phyloP scores from a whole-genome alignment of 202 grass and related monocot species.

The Cymbopogon flexuosus region DNA sequence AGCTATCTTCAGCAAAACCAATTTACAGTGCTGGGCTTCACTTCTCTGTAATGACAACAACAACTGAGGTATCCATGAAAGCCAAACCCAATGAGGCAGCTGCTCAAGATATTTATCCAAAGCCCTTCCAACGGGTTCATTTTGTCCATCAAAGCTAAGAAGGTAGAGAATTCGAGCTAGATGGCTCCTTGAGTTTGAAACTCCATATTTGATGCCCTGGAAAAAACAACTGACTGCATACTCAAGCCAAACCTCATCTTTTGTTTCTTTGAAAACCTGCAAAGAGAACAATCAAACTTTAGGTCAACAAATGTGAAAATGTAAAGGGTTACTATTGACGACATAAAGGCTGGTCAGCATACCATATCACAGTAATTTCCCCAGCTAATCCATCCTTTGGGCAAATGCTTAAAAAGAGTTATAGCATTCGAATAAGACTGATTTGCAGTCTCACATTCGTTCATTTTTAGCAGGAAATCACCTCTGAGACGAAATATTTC shows the following conservation, averaged over 20 bases:
- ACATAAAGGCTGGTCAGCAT: constrained; percentile 26
- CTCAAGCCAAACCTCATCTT: constrained; percentile 87
- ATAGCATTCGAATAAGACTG: constrained; percentile 78
- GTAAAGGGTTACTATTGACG: not conserved
- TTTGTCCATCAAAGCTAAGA: constrained; percentile 96
- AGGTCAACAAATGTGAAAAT: constrained; percentile 1
- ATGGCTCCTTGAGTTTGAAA: constrained; percentile 94
- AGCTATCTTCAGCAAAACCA: constrained; percentile 95
- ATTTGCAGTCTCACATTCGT: constrained; percentile 72
- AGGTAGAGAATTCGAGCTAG: constrained; percentile 92
- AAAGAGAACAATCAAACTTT: constrained; percentile 18
- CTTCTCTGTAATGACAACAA: constrained; percentile 87
- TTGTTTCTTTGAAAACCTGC: constrained; percentile 92
- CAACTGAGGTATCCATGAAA: constrained; percentile 98
- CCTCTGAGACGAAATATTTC: constrained; percentile 97
- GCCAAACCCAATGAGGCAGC: constrained; percentile 97
- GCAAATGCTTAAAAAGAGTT: constrained; percentile 85
- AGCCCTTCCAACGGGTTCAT: constrained; percentile 80
- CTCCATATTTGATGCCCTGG: constrained; percentile 90
- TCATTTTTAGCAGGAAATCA: constrained; percentile 87
- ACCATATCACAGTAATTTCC: constrained; percentile 99
- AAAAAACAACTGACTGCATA: constrained; percentile 95
- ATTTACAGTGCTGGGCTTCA: constrained; percentile 94
- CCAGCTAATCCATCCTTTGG: constrained; percentile 99
- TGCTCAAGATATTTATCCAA: constrained; percentile 98